Percentiles rank a stretch among this genome's conserved stretches.
phyloP scores from a whole-genome alignment of 2,329 filamentous ascomycete species.

The Hypoxylon sp. region DNA sequence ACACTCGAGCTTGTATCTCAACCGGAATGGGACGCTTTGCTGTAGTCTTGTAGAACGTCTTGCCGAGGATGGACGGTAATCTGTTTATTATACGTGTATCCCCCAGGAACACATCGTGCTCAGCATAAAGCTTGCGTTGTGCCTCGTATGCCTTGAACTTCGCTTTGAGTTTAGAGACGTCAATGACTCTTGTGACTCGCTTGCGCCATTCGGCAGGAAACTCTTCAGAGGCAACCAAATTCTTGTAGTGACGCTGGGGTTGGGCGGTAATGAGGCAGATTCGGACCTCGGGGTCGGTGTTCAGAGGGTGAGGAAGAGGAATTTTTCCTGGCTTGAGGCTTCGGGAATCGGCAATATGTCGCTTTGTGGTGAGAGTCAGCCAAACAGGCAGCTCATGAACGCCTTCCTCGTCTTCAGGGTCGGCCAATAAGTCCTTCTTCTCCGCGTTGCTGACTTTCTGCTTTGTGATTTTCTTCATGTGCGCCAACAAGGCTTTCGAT shows the following conservation, averaged over 20 bases:
- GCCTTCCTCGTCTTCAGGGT: slow-evolving; percentile 61
- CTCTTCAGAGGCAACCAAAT: slow-evolving; percentile 81
- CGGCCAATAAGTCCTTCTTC: slow-evolving; percentile 71
- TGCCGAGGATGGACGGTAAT: slow-evolving; percentile 85
- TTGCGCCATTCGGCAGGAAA: slow-evolving; percentile 78
- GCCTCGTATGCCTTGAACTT: slow-evolving; percentile 93
- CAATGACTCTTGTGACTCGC: slow-evolving; percentile 83
- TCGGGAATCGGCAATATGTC: slow-evolving; percentile 77
- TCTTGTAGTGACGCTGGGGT: slow-evolving; percentile 78
- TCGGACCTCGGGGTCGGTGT: slow-evolving; percentile 65
- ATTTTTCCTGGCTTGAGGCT: slow-evolving; percentile 86
- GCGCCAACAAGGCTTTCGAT: slow-evolving; percentile 72
- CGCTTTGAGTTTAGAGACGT: slow-evolving; percentile 81
- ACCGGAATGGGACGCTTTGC: slow-evolving; percentile 90
- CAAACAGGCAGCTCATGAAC: slow-evolving; percentile 69
- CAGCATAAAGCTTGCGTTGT: slow-evolving; percentile 83
- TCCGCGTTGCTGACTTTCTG: slow-evolving; percentile 61
- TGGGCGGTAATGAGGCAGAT: slow-evolving; percentile 90
- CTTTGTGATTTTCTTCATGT: slow-evolving; percentile 71
- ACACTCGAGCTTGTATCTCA: slow-evolving; percentile 73
- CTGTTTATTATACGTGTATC: slow-evolving; percentile 86
- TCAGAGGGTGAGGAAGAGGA: slow-evolving; percentile 80
- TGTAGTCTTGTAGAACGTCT: slow-evolving; percentile 90
- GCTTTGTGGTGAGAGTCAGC: slow-evolving; percentile 76
- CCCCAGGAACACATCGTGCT: slow-evolving; percentile 94